phyloP scores from a whole-genome alignment of 169 alveolate species.

The Cryptosporidium ryanae region DNA sequence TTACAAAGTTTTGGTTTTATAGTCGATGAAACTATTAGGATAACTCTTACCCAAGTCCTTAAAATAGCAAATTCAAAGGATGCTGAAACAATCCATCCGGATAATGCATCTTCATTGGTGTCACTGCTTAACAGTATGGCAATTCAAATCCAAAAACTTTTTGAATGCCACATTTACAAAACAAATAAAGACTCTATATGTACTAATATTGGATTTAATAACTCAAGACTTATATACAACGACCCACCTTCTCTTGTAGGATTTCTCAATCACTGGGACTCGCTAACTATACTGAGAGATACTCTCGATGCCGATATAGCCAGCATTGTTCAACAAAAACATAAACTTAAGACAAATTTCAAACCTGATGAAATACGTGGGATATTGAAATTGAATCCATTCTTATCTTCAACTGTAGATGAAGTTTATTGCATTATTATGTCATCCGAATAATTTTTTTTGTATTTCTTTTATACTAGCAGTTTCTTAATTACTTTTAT shows the following conservation, averaged over 20 bases:
- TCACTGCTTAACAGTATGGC: constrained; percentile 33
- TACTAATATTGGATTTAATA: constrained; percentile 1
- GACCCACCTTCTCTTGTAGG: constrained; percentile 62
- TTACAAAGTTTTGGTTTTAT: constrained; percentile 54
- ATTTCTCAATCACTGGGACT: constrained; percentile 39
- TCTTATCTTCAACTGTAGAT: constrained; percentile 40
- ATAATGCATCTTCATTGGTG: constrained; percentile 65
- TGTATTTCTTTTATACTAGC: neutral
- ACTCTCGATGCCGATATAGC: constrained; percentile 73
- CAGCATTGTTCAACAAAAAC: constrained; percentile 53
- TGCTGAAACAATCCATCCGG: constrained; percentile 21
- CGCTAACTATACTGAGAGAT: constrained; percentile 42
- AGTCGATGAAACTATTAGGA: constrained; percentile 45
- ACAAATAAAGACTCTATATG: constrained; percentile 32
- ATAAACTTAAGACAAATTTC: constrained; percentile 22
- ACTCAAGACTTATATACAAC: constrained; percentile 37
- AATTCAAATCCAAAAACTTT: constrained; percentile 37
- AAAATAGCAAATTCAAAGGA: constrained; percentile 44
- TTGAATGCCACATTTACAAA: constrained; percentile 46
- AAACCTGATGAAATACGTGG: constrained; percentile 54
- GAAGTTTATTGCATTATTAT: constrained; percentile 51
- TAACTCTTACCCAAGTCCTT: constrained; percentile 32
- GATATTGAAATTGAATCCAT: constrained; percentile 40
- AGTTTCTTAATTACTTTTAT: neutral
- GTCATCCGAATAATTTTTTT: constrained; percentile 5